Evolutionary conservation across 305 asterid species (phyloP), one percentile per base, ranked within the genome.

Genomic region (Solanum hybrid): DNA sequence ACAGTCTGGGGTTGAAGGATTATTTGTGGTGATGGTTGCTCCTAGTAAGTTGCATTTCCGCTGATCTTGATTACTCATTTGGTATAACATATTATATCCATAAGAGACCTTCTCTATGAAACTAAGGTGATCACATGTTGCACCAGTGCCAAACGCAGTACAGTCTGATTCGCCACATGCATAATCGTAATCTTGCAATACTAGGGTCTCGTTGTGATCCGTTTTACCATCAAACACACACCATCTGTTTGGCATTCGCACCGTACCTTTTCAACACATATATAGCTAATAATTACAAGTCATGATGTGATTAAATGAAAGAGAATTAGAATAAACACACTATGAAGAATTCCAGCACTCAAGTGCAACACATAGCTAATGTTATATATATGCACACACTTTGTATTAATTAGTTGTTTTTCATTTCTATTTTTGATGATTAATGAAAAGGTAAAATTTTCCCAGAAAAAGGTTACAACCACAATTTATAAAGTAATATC

Each of bases 241-340:
- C 95, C 97, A 94, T 39, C 97, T 16, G 1, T 39, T 78, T 0
- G 97, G 97, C 97, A 94, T 92, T 31, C 12, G 64, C 18, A 88
- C 75, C 3, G 36, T 82, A 40, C 87, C 87, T 82, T 64, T 81
- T 39, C 67, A 81, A 0, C 12, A 6, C 28, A 26, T n/a, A 24
- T 36, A 12, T n/a, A 76, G 40, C 13, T 76, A 77, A 51, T 51
- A 51, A 51, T 51, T 51, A 77, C 28, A 77, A 34, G 46, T 77
- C 83, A 34, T 33, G 42, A 34, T 18, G 42, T 7, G 20, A 34
- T 1, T 71, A 71, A 26, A 69, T 69, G 28, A 64, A 61, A 61
- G 71, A 61, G 26, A 64, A 67, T 11, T 67, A n/a, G 31, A 67
- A 67, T 67, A 24, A 7, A 64, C 28, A 0, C 24, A 57, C 69